Conservation (phyloP, 2,329 filamentous ascomycete genomes). For the Talaromyces verruculosus region DNA sequence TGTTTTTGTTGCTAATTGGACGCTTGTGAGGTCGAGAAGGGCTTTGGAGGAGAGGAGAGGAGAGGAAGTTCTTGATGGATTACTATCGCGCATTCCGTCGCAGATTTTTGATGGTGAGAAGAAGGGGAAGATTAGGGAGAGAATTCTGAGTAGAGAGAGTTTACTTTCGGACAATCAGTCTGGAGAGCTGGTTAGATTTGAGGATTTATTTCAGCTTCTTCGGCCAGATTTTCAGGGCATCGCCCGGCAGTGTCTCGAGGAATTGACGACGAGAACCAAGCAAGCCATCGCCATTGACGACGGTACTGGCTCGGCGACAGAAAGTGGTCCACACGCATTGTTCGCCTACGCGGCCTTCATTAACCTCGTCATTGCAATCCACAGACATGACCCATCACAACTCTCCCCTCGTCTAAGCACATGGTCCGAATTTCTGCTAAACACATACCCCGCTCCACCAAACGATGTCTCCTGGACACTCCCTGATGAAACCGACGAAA, state of each 20-base stretch:
- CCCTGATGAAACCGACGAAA: constrained; percentile 33
- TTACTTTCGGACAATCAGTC: constrained; percentile 30
- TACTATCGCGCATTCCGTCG: constrained; percentile 34
- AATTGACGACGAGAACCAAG: not conserved
- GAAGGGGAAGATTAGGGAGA: constrained; percentile 27
- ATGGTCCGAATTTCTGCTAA: constrained; percentile 40
- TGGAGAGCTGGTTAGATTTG: constrained; percentile 39
- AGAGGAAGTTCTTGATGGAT: constrained; percentile 31
- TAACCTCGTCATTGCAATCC: constrained; percentile 34
- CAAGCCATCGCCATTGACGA: constrained; percentile 13
- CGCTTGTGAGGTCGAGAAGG: constrained; percentile 37
- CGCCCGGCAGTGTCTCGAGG: constrained; percentile 19
- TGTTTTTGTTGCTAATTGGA: constrained; percentile 42
- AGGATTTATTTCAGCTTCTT: constrained; percentile 34
- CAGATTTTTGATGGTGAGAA: constrained; percentile 31
- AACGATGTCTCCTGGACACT: constrained; percentile 34
- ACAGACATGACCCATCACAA: constrained; percentile 22
- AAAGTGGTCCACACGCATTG: constrained; percentile 23
- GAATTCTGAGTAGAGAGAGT: constrained; percentile 35
- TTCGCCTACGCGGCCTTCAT: constrained; percentile 36
- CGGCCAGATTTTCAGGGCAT: constrained; percentile 30
- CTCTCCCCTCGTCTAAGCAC: constrained; percentile 36
- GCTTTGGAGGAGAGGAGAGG: constrained; percentile 27
- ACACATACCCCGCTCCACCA: constrained; percentile 35
- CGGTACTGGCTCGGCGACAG: constrained; percentile 20